Evolutionary conservation across 31 red algal species (phyloP).

Genomic region (Porphyra umbilicalis): DNA sequence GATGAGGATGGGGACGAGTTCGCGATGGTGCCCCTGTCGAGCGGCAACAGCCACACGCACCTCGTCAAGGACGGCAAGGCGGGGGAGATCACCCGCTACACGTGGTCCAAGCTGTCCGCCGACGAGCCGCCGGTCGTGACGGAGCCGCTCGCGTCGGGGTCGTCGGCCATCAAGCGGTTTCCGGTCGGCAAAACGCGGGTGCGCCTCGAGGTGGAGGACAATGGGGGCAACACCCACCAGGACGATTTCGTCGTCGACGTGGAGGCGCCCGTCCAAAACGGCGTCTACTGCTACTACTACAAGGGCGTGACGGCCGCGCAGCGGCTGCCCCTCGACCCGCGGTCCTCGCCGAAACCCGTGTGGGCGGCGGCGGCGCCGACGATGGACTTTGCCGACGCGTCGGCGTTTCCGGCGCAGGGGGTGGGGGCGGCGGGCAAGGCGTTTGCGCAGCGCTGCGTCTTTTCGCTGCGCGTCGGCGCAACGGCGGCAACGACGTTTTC

Average conservation of each 20-base stretch:
- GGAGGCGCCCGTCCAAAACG: constrained; percentile 12
- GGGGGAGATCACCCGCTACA: not conserved
- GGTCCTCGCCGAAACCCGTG: not conserved
- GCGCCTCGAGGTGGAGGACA: constrained; percentile 25
- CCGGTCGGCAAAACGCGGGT: constrained; percentile 20
- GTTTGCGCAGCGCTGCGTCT: constrained; percentile 35
- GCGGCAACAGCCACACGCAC: not conserved
- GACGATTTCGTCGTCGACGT: constrained; percentile 26
- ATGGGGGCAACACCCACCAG: constrained; percentile 27
- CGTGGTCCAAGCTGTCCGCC: not conserved
- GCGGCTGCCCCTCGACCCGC: not conserved
- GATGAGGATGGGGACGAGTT: not conserved
- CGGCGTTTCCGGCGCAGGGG: constrained; percentile 6
- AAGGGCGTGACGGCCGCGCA: not conserved
- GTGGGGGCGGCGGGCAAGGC: not conserved
- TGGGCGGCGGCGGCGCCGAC: not conserved
- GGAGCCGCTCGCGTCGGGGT: not conserved
- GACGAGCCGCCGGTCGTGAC: not conserved
- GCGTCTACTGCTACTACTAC: constrained; percentile 61
- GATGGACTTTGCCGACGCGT: constrained; percentile 17
- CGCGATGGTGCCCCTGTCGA: not conserved
- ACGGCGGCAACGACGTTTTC: constrained; percentile 15
- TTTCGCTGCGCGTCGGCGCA: constrained; percentile 12
- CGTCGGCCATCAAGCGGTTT: not conserved
- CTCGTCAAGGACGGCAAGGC: not conserved